Evolutionary conservation across 768 basidiomycete genomes (phyloP), one percentile per base, ranked within the genome.

Genomic region (Kwoniella europaea): DNA sequence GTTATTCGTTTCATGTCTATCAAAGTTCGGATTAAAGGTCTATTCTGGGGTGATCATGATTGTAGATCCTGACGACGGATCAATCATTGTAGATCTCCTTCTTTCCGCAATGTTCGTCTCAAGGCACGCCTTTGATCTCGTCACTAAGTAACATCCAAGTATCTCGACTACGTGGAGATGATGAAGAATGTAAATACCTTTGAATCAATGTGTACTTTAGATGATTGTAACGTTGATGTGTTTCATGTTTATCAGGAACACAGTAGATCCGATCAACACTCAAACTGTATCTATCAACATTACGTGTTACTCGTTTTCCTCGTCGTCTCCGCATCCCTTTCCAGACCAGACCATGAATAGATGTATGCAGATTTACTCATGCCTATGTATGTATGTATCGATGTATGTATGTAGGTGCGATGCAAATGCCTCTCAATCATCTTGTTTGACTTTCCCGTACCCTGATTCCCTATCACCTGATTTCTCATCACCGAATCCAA

Each of bases 401-500:
- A 50, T 50, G 46, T 10, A 50, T 50, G 46, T 18, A 50, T 15
- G 18, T 50, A 18, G 18, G 46, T 50, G 10, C 46, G 10, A 50
- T 50, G 46, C 46, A 50, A 50, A 15, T 18, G 12, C 18, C 46
- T 10, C 46, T 50, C 60, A 71, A 9, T 76, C 69, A 20, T 76
- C 73, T 55, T 74, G 76, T 50, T 73, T 22, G 10, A 82, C 79
- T 24, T 71, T 66, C 6, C 81, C 81, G 46, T 80, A 80, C 3
- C 74, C 77, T 24, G 57, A 52, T 22, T 76, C 70, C 63, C 68
- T 54, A 56, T 75, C 66, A 18, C 71, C 58, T 6, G 27, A 18
- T 58, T 66, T 63, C 15, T 68, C 68, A n/a, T 80, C 79, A 3
- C 77, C 76, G 83, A 96, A 97, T 20, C 94, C 94, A 82, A 98